Evolutionary conservation across 192 early-diverging fungal genomes (phyloP).

Genomic region (Entomortierella parvispora): DNA sequence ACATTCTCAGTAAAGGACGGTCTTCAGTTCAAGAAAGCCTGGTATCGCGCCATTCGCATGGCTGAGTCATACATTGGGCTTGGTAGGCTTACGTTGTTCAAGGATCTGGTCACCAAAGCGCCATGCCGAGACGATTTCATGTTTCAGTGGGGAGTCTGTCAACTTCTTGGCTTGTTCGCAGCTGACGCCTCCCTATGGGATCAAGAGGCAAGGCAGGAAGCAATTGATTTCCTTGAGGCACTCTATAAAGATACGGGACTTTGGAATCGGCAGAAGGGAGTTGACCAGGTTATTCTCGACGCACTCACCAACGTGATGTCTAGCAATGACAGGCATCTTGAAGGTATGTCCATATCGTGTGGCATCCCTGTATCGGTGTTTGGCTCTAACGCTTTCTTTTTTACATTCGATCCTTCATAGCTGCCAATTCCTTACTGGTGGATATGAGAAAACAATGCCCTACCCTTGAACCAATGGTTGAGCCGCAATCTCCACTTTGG

Average conservation of each 20-base stretch:
- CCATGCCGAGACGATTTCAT: background rate
- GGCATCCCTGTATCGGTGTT: background rate
- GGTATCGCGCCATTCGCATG: slow-evolving; percentile 3
- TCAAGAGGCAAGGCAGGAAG: background rate
- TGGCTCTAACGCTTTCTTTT: background rate
- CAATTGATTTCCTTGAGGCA: slow-evolving; percentile 2
- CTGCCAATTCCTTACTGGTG: background rate
- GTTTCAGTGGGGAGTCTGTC: slow-evolving; percentile 6
- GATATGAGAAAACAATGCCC: background rate
- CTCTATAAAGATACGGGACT: background rate
- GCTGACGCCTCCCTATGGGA: slow-evolving; percentile 1
- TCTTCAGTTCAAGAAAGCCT: slow-evolving; percentile 6
- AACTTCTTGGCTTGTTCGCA: background rate
- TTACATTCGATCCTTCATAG: background rate
- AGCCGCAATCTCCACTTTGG: background rate
- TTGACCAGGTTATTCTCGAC: slow-evolving; percentile 4
- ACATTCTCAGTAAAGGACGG: slow-evolving; percentile 2
- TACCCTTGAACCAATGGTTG: background rate
- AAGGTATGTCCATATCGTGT: background rate
- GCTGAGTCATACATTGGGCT: slow-evolving; percentile 2
- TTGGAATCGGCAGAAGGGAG: slow-evolving; percentile 1
- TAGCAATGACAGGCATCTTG: slow-evolving; percentile 1
- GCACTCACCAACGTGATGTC: background rate
- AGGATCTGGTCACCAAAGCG: background rate
- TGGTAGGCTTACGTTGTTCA: background rate